These are phyloP conservation scores for Dendrocalamus latiflorus DNA, from an alignment of 202 grass and related monocot genomes.

Conservation along the genomic window DNA sequence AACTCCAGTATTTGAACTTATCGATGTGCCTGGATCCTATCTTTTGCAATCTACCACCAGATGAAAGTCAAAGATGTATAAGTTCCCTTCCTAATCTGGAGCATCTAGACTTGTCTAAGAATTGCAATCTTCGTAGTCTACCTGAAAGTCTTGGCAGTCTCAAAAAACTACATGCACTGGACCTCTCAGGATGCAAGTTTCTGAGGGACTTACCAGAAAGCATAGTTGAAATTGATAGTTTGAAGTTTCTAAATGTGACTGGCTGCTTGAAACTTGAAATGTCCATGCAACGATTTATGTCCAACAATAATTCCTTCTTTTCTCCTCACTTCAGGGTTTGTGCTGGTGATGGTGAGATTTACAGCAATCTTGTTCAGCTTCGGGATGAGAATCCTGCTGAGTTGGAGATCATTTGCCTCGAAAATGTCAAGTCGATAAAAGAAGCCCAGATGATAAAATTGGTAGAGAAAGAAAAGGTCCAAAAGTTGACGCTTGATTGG, in stretches of 20 bases:
- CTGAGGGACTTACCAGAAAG: too few species aligned
- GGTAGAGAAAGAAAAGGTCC: background rate
- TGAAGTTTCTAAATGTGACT: too few species aligned
- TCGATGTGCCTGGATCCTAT: background rate
- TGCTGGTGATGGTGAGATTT: background rate
- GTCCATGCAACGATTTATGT: background rate
- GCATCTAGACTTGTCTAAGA: background rate
- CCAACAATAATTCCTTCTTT: too few species aligned
- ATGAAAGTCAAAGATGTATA: background rate
- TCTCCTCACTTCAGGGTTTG: too few species aligned
- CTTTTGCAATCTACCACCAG: background rate
- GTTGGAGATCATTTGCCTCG: background rate
- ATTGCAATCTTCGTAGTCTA: too few species aligned
- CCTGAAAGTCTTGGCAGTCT: too few species aligned
- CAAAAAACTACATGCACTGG: too few species aligned
- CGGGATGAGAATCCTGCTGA: background rate
- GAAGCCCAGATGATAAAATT: background rate
- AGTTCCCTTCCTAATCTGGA: too few species aligned
- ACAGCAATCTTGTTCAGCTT: background rate
- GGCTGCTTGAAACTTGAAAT: too few species aligned
- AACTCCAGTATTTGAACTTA: slow-evolving; percentile 12
- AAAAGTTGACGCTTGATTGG: background rate
- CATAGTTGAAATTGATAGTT: too few species aligned
- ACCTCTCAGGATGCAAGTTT: too few species aligned
- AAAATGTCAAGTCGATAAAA: background rate